These are phyloP conservation scores for Linderina pennispora DNA, from an alignment of 192 early-diverging fungal genomes.

Conservation along the genomic window DNA sequence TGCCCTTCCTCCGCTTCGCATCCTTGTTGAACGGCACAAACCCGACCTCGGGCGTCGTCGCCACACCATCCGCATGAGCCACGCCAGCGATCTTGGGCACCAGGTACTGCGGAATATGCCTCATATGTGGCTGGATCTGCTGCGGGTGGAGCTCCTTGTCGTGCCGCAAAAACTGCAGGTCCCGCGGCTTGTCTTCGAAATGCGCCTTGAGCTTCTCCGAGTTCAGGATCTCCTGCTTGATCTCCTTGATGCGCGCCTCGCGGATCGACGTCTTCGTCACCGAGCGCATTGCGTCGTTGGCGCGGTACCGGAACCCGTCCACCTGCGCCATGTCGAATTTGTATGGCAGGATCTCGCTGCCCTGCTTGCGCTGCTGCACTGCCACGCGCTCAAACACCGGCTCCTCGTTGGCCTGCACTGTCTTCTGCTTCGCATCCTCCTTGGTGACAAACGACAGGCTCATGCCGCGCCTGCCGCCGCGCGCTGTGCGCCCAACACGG, in stretches of 20 bases:
- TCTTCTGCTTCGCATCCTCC: conserved; percentile 33
- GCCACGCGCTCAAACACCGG: conserved; percentile 67
- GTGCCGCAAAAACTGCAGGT: conserved; percentile 86
- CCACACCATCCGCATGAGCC: conserved; percentile 33
- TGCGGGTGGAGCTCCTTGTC: conserved; percentile 83
- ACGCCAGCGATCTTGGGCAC: conserved; percentile 69
- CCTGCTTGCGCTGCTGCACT: conserved; percentile 54
- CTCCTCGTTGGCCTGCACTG: conserved; percentile 35
- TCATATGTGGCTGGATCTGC: conserved; percentile 81
- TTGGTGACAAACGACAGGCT: conserved; percentile 78
- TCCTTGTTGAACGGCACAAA: conserved; percentile 47
- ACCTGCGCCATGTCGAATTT: conserved; percentile 85
- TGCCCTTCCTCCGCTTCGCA: conserved; percentile 25
- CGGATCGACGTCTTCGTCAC: conserved; percentile 72
- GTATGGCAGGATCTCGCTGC: conserved; percentile 64
- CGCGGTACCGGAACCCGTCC: conserved; percentile 88
- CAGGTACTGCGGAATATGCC: conserved; percentile 89
- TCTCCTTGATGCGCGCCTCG: conserved; percentile 91
- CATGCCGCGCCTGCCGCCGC: conserved; percentile 85
- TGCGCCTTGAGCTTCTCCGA: conserved; percentile 94
- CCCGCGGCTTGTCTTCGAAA: conserved; percentile 94
- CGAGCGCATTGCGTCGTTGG: conserved; percentile 74
- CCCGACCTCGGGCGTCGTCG: conserved; percentile 26
- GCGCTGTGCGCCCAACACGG: conserved; percentile 91
- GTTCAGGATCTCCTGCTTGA: conserved; percentile 92